phyloP scores from a whole-genome alignment of 176 grass and related monocot species.

The Hyparrhenia diplandra region DNA sequence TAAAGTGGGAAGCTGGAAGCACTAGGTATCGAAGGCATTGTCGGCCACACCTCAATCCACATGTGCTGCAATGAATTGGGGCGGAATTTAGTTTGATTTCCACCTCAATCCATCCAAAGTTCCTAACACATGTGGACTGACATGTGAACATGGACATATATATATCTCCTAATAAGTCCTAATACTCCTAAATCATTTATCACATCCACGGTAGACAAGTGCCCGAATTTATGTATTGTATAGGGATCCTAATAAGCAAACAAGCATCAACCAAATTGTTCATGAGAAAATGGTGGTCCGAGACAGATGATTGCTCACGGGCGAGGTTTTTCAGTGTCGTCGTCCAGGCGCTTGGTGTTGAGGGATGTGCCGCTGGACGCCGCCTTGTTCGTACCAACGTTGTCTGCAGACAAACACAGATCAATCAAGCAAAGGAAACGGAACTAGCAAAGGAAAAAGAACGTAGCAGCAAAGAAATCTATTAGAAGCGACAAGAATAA shows the following conservation, averaged over 20 bases:
- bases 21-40: no score
- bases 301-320: constrained; percentile 40
- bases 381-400: constrained; percentile 65
- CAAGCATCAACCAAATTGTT: neutral
- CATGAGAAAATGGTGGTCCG: neutral
- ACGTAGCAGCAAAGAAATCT: neutral
- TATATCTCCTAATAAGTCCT: neutral
- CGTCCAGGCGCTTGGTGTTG: constrained; percentile 71
- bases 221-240: neutral
- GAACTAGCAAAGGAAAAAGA: neutral
- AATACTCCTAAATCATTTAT: neutral
- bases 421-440: no score
- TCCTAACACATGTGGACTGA: no score
- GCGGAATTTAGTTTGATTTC: no score
- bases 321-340: constrained; percentile 65
- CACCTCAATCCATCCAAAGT: no score
- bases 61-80: no score
- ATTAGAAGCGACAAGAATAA: neutral
- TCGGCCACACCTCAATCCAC: no score
- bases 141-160: neutral
- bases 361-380: constrained; percentile 61
- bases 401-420: constrained; percentile 31
- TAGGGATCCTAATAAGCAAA: neutral
- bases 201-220: neutral
- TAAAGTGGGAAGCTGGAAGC: neutral